A percentile compares a stretch with the other conserved stretches of the same genome.
Evolutionary conservation across 345 rosid genomes (phyloP).

Genomic region (Citropsis articulata): DNA sequence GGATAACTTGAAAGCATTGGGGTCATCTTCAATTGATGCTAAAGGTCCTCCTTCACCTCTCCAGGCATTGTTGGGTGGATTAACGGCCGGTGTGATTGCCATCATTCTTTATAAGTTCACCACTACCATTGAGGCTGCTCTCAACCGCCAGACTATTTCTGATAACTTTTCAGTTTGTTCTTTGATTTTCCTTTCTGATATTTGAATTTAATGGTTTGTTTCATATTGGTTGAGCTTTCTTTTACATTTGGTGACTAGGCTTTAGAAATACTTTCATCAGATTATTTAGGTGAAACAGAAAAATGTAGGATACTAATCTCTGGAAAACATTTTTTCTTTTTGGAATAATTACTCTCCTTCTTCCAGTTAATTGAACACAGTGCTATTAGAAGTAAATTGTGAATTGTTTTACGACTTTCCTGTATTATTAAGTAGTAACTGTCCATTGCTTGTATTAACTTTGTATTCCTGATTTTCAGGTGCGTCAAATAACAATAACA

Average conservation of each 20-base stretch:
- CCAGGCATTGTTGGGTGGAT: constrained; percentile 77
- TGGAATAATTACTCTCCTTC: background rate
- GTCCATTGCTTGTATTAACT: constrained; percentile 12
- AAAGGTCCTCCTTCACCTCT: constrained; percentile 63
- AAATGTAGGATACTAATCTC: background rate
- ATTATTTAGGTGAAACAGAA: background rate
- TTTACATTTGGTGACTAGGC: background rate
- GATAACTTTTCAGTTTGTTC: constrained; percentile 69
- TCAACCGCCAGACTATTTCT: constrained; percentile 73
- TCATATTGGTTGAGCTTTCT: background rate
- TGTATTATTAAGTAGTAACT: background rate
- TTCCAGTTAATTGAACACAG: background rate
- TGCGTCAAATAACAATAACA: constrained; percentile 81
- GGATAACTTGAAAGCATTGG: constrained; percentile 63
- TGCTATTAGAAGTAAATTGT: background rate
- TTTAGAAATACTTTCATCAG: background rate
- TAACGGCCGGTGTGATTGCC: constrained; percentile 77
- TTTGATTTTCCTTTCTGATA: background rate
- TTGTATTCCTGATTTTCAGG: constrained; percentile 47
- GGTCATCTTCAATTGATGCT: constrained; percentile 50
- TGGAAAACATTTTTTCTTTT: background rate
- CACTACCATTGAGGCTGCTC: constrained; percentile 64
- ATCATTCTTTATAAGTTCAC: constrained; percentile 86
- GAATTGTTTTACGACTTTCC: background rate
- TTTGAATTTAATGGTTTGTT: background rate